Evolutionary conservation across 164 flowering plant genomes (phyloP).

Genomic region (Aristolochia contorta): DNA sequence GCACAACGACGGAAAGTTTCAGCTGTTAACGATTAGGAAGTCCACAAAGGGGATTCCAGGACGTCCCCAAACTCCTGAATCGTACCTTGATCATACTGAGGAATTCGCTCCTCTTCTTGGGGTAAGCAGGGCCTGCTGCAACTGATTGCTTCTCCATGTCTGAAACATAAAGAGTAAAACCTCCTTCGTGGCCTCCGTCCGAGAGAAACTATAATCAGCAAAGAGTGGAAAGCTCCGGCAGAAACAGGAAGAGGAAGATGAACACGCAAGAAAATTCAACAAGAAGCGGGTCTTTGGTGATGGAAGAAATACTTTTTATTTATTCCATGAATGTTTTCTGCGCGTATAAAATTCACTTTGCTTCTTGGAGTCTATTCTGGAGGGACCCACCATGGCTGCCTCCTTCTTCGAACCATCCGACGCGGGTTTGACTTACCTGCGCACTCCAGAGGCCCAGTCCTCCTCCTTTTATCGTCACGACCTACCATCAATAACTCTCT

Average conservation of each 20-base stretch:
- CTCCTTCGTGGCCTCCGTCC: neutral
- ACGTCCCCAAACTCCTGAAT: too few species aligned
- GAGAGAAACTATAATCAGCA: neutral
- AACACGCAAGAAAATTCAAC: neutral
- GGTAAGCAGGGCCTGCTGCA: constrained; percentile 7
- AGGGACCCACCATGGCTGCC: neutral
- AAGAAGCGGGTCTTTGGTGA: neutral
- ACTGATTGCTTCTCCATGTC: constrained; percentile 13
- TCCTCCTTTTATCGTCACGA: neutral
- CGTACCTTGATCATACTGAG: constrained; percentile 19
- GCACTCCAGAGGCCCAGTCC: too few species aligned
- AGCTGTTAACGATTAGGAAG: neutral
- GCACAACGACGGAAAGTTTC: too few species aligned
- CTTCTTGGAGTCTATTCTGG: neutral
- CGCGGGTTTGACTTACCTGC: constrained; percentile 2
- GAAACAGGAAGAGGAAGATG: neutral
- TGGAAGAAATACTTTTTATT: too few species aligned
- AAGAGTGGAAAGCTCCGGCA: too few species aligned
- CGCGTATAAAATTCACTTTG: constrained; percentile 1
- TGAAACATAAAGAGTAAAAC: constrained; percentile 1
- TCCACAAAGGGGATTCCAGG: neutral
- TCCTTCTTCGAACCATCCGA: neutral
- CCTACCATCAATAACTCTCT: neutral
- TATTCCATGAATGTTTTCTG: neutral
- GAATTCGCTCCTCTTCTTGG: constrained; percentile 13